Evolutionary conservation across 331 rosid species (phyloP).

Genomic region (Quercus tomentella): DNA sequence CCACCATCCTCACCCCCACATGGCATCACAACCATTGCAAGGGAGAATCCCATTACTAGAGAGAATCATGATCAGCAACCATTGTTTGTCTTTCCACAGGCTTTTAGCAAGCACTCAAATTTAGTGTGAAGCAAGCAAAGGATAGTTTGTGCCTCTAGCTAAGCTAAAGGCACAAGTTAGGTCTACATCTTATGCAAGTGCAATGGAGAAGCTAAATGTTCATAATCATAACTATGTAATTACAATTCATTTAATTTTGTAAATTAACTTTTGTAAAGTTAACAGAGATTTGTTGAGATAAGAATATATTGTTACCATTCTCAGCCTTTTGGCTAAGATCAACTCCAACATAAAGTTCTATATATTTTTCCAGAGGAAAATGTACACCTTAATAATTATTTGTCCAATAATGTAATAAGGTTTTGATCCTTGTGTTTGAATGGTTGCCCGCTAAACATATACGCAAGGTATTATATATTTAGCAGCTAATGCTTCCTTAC

Average conservation of each 20-base stretch:
- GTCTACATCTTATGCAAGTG: background rate
- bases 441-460: no score
- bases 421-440: no score
- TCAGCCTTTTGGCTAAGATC: no score
- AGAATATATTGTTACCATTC: background rate
- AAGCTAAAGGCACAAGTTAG: background rate
- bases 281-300: background rate
- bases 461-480: no score
- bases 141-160: conserved; percentile 4
- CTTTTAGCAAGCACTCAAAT: conserved; percentile 35
- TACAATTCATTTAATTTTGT: background rate
- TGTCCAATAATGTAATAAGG: no score
- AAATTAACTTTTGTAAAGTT: background rate
- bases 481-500: no score
- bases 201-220: background rate
- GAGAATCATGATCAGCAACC: conserved; percentile 27
- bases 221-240: background rate
- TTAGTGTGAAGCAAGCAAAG: conserved; percentile 16
- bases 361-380: no score
- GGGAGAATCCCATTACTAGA: conserved; percentile 60
- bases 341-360: no score
- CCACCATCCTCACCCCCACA: conserved; percentile 73
- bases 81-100: conserved; percentile 27
- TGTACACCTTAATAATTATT: no score
- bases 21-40: conserved; percentile 35